Evolutionary conservation across 106 monocot genomes (phyloP), one percentile per base, ranked within the genome.

Genomic region (Amphibolis antarctica): DNA sequence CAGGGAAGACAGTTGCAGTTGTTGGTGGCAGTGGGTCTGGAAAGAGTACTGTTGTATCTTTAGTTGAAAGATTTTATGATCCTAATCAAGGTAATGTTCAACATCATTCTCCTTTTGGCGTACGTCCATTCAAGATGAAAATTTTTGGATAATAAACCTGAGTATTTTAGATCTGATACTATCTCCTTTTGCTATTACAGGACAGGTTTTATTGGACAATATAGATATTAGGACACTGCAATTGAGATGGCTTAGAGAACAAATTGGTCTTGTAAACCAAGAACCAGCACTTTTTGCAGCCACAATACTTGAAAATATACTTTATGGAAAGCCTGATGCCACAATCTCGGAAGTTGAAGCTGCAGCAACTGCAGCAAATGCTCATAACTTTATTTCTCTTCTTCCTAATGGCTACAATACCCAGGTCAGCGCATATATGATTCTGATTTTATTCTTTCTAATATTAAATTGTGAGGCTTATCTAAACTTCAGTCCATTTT

Each of bases 11-110:
- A 0, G 82, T 77, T 65, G 98, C 91, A n/a, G 81, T 99, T 24
- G 98, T 99, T 54, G 98, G 98, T 64, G 98, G 85, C 11, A 99
- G 98, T 72, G 98, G 98, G 0, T 99, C 91, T 23, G 98, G 98
- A 53, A 99, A 99, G 75, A 91, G 87, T 54, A 99, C 98, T 45
- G 85, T 91, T 22, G 85, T 99, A 13, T 75, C 98, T 68, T 74
- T 99, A 60, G 85, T 99, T 22, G 91, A 91, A 79, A 80, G 98
- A 47, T 91, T 99, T 63, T 99, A 99, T 70, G 98, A 99, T 82
- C 98, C 91, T 19, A 99, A 99, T 66, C 74, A 83, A 55, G 98
- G 98, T 99, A 79, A 75, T 22, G 42, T 7, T 21, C 13, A 23
- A 42, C 21, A 43, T 48, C 42, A 9, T 26, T 21, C 17, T 36